Evolutionary conservation across 1,139 yeast genomes (phyloP).

Genomic region (Blastobotrys aristatus): DNA sequence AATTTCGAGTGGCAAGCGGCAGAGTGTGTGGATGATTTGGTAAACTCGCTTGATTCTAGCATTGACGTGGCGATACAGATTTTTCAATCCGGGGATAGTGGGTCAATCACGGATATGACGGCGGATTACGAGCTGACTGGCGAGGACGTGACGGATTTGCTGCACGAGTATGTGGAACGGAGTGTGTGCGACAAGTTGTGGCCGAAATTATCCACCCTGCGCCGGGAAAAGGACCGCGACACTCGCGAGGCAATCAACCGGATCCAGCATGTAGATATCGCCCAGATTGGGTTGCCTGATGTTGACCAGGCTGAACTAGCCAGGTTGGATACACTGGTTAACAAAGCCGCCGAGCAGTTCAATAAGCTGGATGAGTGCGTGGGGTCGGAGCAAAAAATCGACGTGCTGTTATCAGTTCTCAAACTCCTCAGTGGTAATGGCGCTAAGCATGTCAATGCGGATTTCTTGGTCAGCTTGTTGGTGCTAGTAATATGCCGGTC

Average conservation of each 20-base stretch:
- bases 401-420: slow-evolving; percentile 51
- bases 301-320: slow-evolving; percentile 32
- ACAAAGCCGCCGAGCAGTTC: slow-evolving; percentile 52
- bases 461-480: slow-evolving; percentile 66
- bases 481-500: slow-evolving; percentile 69
- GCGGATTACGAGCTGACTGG: slow-evolving; percentile 39
- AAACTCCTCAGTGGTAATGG: slow-evolving; percentile 35
- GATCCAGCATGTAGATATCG: slow-evolving; percentile 56
- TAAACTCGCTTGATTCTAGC: slow-evolving; percentile 34
- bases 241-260: slow-evolving; percentile 39
- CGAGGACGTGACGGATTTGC: slow-evolving; percentile 47
- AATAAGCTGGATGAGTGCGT: slow-evolving; percentile 46
- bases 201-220: slow-evolving; percentile 27
- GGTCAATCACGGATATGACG: slow-evolving; percentile 30
- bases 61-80: slow-evolving; percentile 41
- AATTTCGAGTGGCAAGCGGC: slow-evolving; percentile 34
- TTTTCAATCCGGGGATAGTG: slow-evolving; percentile 36
- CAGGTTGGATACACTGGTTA: slow-evolving; percentile 43
- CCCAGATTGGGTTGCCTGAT: slow-evolving; percentile 63
- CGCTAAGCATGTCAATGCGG: slow-evolving; percentile 58
- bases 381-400: slow-evolving; percentile 51
- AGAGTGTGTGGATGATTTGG: slow-evolving; percentile 34
- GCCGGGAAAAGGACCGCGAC: slow-evolving; percentile 35
- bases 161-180: slow-evolving; percentile 67
- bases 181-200: slow-evolving; percentile 50